Base-by-base conservation (phyloP, 139 green algal genomes). In the Tetraselmis striata region DNA sequence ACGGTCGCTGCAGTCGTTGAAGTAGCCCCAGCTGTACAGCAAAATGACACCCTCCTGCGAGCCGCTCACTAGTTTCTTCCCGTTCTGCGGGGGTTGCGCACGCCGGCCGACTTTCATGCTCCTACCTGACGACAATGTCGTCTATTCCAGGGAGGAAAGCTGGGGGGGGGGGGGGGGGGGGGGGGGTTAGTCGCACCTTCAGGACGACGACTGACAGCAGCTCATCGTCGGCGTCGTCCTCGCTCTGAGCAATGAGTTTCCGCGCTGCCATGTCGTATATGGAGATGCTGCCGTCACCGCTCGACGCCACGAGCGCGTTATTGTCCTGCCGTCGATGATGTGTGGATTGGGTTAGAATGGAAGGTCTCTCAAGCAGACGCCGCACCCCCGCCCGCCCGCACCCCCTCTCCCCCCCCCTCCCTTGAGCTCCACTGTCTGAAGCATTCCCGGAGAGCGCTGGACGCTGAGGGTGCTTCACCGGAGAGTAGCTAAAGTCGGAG, bases 11-110 rank as follows among this genome's bases (percentile, higher is more conserved):
- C 92, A 96, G 86, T 97, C 95, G 45, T 95, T 92, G 83, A 93
- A 96, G 87, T 95, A 89, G 28, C 95, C 95, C 94, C 94, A 98
- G 81, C 84, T 93, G 89, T 92, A 99, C 31, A 99, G 87, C 31
- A 87, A 84, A 24, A 97, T 84, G 30, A 94, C 88, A 27, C 93
- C 93, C 18, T 79, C 87, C 82, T 95, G 90, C 2, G 83, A 90
- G 32, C 93, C 93, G 32, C 85, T 89, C 28, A 95, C 88, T 75
- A 94, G 75, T 32, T 87, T 90, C 27, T 67, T 77, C 25, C 84
- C 86, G n/a, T 82, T 28, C 45, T 67, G n/a, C n/a, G n/a, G n/a
- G n/a, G n/a, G n/a, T n/a, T n/a, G n/a, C n/a, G n/a, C n/a, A n/a
- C n/a, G n/a, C n/a, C n/a, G n/a, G n/a, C n/a, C n/a, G n/a, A n/a